Evolutionary conservation across 2,329 filamentous ascomycete genomes (phyloP), one percentile per base, ranked within the genome.

Genomic region (Phyllachora maydis): DNA sequence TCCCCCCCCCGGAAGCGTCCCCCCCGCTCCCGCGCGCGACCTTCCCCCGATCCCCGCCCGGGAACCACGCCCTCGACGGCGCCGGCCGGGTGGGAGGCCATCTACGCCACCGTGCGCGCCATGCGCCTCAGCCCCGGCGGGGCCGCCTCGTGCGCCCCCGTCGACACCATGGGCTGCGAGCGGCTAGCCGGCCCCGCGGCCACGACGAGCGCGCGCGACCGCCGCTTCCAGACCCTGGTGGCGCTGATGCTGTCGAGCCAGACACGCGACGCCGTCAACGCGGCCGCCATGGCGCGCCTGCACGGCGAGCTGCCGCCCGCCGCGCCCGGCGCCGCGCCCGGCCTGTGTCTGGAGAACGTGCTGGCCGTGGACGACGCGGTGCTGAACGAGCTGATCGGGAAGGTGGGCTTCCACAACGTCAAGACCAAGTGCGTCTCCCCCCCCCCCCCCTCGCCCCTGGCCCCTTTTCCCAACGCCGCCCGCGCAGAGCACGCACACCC

Each of bases 161-260:
- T 98, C 8, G 88, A 98, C 45, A 95, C 85, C 0, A 93, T 95
- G 83, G 88, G 88, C 8, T 98, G 88, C 47, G 82, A 82, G 47
- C 64, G 65, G 6, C 57, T 88, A 7, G 77, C 76, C 3, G 50
- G 59, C 22, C 43, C 49, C 10, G 45, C 36, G 2, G 56, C 60
- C 8, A n/a, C n/a, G n/a, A n/a, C n/a, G n/a, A 56, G 49, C 27
- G 42, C 54, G 14, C 54, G 49, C 28, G 62, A 65, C 39, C 68
- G 69, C 41, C 65, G 83, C 5, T 83, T 90, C 37, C 83, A 93
- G 39, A 91, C 79, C 3, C 63, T 93, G 15, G 59, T 91, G 18
- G 67, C 82, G 9, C 56, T 93, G 31, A 92, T 93, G 83, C 61
- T 93, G 16, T 85, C 75, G 17, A 81, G 73, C 23, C 83, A 93